Conservation (phyloP, 345 rosid genomes). For the Adansonia digitata region DNA sequence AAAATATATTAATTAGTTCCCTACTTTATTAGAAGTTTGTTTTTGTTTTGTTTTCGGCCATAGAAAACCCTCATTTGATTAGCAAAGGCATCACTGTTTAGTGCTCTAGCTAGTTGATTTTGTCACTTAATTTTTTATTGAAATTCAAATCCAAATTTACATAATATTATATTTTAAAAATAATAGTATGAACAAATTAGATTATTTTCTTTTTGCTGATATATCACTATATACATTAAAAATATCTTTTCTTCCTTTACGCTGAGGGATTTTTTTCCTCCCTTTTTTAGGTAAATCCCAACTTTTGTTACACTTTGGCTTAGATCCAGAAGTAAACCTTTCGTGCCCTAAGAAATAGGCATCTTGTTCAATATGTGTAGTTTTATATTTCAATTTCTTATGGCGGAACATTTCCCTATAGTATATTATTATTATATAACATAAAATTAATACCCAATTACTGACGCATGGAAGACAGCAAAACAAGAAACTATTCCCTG, state of each 20-base stretch:
- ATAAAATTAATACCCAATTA: too few species aligned
- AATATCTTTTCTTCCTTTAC: not conserved
- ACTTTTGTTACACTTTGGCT: not conserved
- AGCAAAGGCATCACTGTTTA: too few species aligned
- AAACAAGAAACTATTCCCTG: not conserved
- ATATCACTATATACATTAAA: too few species aligned
- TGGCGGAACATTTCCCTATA: constrained; percentile 5
- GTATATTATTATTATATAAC: too few species aligned
- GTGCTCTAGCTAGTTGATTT: too few species aligned
- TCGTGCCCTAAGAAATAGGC: too few species aligned
- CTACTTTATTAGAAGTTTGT: not conserved
- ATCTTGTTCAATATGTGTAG: not conserved
- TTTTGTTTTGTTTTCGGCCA: too few species aligned
- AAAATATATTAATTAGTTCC: too few species aligned
- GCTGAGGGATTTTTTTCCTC: not conserved
- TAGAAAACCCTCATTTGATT: not conserved
- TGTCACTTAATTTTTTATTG: too few species aligned
- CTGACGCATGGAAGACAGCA: not conserved
- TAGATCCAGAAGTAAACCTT: not conserved
- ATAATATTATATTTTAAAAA: too few species aligned
- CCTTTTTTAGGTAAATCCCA: not conserved
- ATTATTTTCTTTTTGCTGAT: not conserved
- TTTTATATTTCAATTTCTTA: not conserved
- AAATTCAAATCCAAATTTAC: too few species aligned
- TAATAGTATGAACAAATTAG: too few species aligned